Evolutionary conservation across 164 flowering plant species (phyloP).

Genomic region (Sedum album): DNA sequence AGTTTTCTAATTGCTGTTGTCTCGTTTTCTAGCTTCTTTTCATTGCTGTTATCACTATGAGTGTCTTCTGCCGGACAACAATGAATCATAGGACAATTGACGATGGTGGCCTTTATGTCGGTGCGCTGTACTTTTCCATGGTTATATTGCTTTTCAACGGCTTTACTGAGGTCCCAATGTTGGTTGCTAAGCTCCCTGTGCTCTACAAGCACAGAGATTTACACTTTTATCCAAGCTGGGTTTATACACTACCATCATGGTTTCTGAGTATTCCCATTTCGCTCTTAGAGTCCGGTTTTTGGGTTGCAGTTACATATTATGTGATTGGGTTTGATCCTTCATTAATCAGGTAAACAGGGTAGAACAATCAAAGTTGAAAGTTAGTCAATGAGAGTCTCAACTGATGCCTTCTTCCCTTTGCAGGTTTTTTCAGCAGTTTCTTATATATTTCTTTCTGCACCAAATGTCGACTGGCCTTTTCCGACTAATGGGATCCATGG

Average conservation of each 20-base stretch:
- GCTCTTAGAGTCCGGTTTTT: constrained; percentile 71
- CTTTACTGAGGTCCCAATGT: constrained; percentile 89
- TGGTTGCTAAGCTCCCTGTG: constrained; percentile 85
- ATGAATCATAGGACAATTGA: constrained; percentile 68
- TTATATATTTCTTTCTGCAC: constrained; percentile 73
- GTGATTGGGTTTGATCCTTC: constrained; percentile 90
- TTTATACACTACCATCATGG: constrained; percentile 92
- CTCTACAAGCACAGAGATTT: constrained; percentile 93
- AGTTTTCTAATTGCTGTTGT: not conserved
- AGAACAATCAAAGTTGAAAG: not conserved
- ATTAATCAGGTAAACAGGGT: constrained; percentile 45
- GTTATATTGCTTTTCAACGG: constrained; percentile 91
- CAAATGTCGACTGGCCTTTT: constrained; percentile 88
- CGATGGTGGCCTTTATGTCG: constrained; percentile 81
- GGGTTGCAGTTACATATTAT: constrained; percentile 92
- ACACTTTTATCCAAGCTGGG: constrained; percentile 96
- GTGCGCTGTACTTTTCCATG: constrained; percentile 76
- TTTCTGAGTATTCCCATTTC: constrained; percentile 80
- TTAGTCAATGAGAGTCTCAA: not conserved
- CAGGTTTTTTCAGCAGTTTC: constrained; percentile 81
- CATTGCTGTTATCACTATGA: constrained; percentile 88
- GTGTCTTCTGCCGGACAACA: constrained; percentile 77
- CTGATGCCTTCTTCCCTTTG: constrained; percentile 14
- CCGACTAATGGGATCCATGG: constrained; percentile 86
- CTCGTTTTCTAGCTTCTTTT: constrained; percentile 56